Base-by-base conservation (phyloP, 306 rosid genomes). In the Cajanus cajan region DNA sequence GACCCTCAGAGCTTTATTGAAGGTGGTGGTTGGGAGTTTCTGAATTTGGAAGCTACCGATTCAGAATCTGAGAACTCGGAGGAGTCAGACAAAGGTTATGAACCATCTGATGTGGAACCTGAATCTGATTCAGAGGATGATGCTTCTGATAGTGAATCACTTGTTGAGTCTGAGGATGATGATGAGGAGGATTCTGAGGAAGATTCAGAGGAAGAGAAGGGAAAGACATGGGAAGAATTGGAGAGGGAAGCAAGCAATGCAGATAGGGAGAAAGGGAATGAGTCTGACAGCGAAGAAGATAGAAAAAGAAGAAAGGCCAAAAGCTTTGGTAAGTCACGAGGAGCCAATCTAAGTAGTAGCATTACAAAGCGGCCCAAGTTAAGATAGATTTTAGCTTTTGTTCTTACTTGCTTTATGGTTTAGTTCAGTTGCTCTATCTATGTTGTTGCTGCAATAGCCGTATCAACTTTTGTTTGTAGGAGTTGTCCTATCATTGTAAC, bases 161-260 rank as follows among this genome's bases (percentile, higher is more conserved):
- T 94, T 71, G 98, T 94, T 65, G 97, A 89, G 79, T 94, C 98
- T 0, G 97, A 90, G 11, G 98, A 85, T 11, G 84, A 82, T 1
- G 84, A 82, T 0, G 88, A 85, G 4, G 88, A 85, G 7, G 86
- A 82, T 28, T 69, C 79, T 0, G 88, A 62, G 22, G 84, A 61
- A 43, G 86, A 82, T 22, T 85, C 88, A 0, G 88, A 85, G 37
- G 88, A 85, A 78, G 88, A 85, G 72, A 69, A 61, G 75, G 88
- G 88, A 68, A 85, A 90, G 88, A 89, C 98, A 5, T 94, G 98
- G 98, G 98, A 94, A 47, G 98, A 94, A 83, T 85, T 94, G 85
- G 98, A 94, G 89, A 92, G 93, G 83, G 98, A 94, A 85, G 98
- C 98, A 40, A 94, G 88, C 89, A 88, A 92, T 80, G 98, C 97